Base-by-base conservation (phyloP, 805 yeast genomes). In the Candida khao-thaluensis region DNA sequence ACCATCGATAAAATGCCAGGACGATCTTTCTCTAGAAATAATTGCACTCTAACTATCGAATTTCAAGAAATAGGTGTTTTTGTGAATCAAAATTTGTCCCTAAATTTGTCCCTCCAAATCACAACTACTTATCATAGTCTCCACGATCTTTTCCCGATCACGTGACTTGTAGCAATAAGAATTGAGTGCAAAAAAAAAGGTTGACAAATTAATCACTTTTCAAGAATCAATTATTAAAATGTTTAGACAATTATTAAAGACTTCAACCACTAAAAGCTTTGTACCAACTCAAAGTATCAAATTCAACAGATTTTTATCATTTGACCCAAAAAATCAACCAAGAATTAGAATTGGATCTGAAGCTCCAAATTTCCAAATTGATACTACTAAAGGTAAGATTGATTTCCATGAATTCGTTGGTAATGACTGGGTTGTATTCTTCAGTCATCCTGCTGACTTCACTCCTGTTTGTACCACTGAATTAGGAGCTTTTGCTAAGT, bases 391-490 rank as follows among this genome's bases (percentile, higher is more conserved):
- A 48, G 88, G 88, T 38, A 69, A 72, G 44, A 69, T 82, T 45
- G 72, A 74, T 46, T 81, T 82, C 68, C 82, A 81, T 61, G 75
- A 77, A 44, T 82, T 64, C 62, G 69, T 76, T 42, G 85, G 81
- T 24, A 69, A 72, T 54, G 62, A 71, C 41, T 82, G 89, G 88
- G 72, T 71, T 32, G 77, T 82, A 28, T 71, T 82, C 46, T 82
- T 82, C 65, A 78, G 85, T 22, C 88, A 82, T 57, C 89, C 89
- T 40, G 87, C 81, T 48, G 88, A 82, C 58, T 82, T 78, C 69
- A 82, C 89, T 15, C 89, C 89, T 24, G 85, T 82, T 34, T 82
- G 89, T 60, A 82, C 88, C 47, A 82, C 89, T 37, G 89, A 82
- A 60, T 69, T 82, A 43, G 88, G 88, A 47, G 88, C 87, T 6